Evolutionary conservation across 306 rosid species (phyloP), one percentile per base, ranked within the genome.

Genomic region (Pterocarpus macrocarpus): DNA sequence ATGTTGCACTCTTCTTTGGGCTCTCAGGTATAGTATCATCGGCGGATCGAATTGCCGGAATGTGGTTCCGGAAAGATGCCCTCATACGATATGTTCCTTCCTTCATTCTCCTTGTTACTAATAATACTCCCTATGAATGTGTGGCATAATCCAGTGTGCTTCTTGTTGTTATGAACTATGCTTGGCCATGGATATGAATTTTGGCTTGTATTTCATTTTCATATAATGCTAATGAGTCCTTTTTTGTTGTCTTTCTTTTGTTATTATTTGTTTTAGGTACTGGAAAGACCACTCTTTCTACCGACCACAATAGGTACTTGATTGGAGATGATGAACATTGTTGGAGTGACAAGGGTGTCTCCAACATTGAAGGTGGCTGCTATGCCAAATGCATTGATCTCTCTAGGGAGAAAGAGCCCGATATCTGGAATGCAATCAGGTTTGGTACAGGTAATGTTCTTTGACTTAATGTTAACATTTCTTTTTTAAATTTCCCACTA

Each of bases 1-100:
- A 94, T 84, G 97, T 94, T 83, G 98, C 98, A 56, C 97, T 94
- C 85, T 94, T 94, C 94, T 94, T 94, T 81, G 97, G 97, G 64
- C 87, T 94, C 67, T 94, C 98, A 82, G 98, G 98, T 94, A 89
- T 17, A 86, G 90, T 91, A 79, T 63, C 45, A 61, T 69, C 73
- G 4, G 36, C 45, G 41, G 74, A 74, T 66, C 74, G 41, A 32
- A 22, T 15, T 35, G 63, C 49, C 62, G 32, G 38, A 69, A 45
- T 50, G 68, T 43, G 38, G 34, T 41, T 76, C 68, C 59, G 50
- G 3, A 39, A 64, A 56, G 32, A 70, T 41, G 5, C 67, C 76
- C 75, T 47, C 57, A 43, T 34, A 38, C 68, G 80, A 81, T 85
- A 82, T 78, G 71, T 86, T 73, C 85, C 84, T 63, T 73, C 69